Evolutionary conservation across 495 filamentous ascomycete genomes (phyloP).

Genomic region (Xylaria acuta): DNA sequence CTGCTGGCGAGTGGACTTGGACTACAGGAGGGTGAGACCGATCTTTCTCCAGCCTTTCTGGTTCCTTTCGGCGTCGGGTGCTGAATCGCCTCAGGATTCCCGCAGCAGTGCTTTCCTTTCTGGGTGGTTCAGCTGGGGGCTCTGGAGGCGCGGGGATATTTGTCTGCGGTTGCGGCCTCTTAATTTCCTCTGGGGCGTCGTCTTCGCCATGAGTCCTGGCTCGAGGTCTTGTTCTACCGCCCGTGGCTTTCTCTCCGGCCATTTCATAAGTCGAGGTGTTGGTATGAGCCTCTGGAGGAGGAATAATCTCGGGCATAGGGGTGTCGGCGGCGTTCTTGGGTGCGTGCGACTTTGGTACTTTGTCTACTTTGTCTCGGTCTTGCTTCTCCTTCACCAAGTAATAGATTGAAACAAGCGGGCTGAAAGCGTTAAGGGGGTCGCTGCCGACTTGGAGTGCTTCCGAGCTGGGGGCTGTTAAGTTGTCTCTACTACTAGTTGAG

Average conservation of each 20-base stretch:
- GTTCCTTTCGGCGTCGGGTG: conserved; percentile 73
- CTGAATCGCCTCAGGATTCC: conserved; percentile 91
- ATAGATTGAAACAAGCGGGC: conserved; percentile 91
- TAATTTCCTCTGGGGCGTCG: conserved; percentile 78
- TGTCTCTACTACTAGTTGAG: conserved; percentile 85
- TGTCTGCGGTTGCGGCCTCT: conserved; percentile 68
- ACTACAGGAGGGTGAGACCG: conserved; percentile 71
- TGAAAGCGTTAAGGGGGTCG: conserved; percentile 93
- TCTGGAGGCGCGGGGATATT: conserved; percentile 51
- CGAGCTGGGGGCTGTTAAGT: conserved; percentile 80
- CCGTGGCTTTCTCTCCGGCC: conserved; percentile 78
- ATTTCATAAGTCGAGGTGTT: conserved; percentile 82
- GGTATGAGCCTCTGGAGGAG: conserved; percentile 90
- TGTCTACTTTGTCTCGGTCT: conserved; percentile 75
- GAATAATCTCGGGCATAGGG: conserved; percentile 68
- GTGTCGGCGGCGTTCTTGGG: conserved; percentile 55
- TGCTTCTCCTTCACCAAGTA: conserved; percentile 95
- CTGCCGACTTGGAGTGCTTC: conserved; percentile 82
- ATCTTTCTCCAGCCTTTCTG: conserved; percentile 62
- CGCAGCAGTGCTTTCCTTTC: conserved; percentile 86
- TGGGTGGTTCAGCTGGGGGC: conserved; percentile 65
- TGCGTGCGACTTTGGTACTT: conserved; percentile 65
- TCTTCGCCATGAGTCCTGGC: conserved; percentile 96
- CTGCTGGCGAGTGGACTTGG: conserved; percentile 74
- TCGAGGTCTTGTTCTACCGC: conserved; percentile 79